Conservation (phyloP, 2,329 filamentous ascomycete species). For the Stemphylium vesicarium region DNA sequence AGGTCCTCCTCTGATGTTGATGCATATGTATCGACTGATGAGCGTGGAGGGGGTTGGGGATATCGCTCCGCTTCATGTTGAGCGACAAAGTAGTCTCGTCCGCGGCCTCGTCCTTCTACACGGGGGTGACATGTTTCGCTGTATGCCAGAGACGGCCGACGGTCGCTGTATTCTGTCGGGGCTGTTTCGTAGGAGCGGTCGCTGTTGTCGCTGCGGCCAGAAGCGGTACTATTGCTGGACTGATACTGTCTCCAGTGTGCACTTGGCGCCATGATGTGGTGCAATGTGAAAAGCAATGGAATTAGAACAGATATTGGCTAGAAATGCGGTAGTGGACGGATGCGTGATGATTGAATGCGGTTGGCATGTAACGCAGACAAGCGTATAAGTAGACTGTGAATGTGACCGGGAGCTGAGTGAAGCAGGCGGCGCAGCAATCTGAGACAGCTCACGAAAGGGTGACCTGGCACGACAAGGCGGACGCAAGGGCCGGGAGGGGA, state of each 20-base stretch:
- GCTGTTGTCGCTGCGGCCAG: slow-evolving; percentile 31
- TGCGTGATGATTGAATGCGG: slow-evolving; percentile 18
- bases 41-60: slow-evolving; percentile 46
- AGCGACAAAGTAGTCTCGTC: slow-evolving; percentile 33
- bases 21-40: slow-evolving; percentile 79
- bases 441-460: slow-evolving; percentile 34
- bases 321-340: slow-evolving; percentile 10
- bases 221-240: slow-evolving; percentile 42
- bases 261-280: slow-evolving; percentile 40
- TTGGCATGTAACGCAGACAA: slow-evolving; percentile 23
- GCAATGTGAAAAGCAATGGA: slow-evolving; percentile 13
- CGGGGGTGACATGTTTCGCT: slow-evolving; percentile 42
- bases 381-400: slow-evolving; percentile 26
- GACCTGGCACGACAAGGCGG: slow-evolving; percentile 36
- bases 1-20: slow-evolving; percentile 73
- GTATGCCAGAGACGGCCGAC: slow-evolving; percentile 36
- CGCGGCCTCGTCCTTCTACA: slow-evolving; percentile 31
- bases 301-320: slow-evolving; percentile 10
- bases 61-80: slow-evolving; percentile 19
- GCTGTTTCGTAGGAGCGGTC: slow-evolving; percentile 44
- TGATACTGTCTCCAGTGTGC: slow-evolving; percentile 42
- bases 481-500: slow-evolving; percentile 22
- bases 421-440: slow-evolving; percentile 32
- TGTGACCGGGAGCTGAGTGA: slow-evolving; percentile 14
- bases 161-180: slow-evolving; percentile 45